Evolutionary conservation across 305 asterid genomes (phyloP), one percentile per base, ranked within the genome.

Genomic region (Galium porrigens): DNA sequence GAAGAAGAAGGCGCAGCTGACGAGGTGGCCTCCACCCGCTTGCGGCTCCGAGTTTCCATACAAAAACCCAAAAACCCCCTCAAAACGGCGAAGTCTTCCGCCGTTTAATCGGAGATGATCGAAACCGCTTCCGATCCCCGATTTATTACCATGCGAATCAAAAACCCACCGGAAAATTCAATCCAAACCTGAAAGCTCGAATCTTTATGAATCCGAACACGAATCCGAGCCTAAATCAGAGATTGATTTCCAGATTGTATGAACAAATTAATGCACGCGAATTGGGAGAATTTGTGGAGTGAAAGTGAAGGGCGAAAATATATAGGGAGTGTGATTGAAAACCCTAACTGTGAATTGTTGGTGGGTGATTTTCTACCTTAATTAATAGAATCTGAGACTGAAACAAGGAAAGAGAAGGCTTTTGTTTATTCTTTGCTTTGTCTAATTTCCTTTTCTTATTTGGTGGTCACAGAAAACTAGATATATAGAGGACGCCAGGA

Each of bases 21-120:
- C 81, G 94, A 82, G 83, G 95, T 84, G 83, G 97, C 97, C 96
- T 90, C 97, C 89, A 91, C 96, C 89, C 99, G 96, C 94, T 94
- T 94, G 80, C 97, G 96, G 87, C 96, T 87, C 70, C 99, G 97
- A 85, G 99, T 90, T 94, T 94, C 99, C 99, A 89, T 94, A 90
- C 97, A 94, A 89, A 80, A 82, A 58, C 94, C 82, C 79, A 81
- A 83, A 83, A 83, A 83, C 75, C 92, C 83, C 84, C 73, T 74
- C 78, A 69, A 76, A 80, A 76, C 79, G 71, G 79, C 70, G 52
- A 59, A 82, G 60, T 81, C 60, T 63, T 73, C 84, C 98, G 98
- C 98, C 96, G 95, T 86, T 81, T 73, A 85, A 78, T 85, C 95
- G 96, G 96, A 95, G 96, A 92, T 84, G 96, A 92, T 84, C 79